Base-by-base conservation (phyloP, 306 rosid genomes). In the Citrullus mucosospermus region DNA sequence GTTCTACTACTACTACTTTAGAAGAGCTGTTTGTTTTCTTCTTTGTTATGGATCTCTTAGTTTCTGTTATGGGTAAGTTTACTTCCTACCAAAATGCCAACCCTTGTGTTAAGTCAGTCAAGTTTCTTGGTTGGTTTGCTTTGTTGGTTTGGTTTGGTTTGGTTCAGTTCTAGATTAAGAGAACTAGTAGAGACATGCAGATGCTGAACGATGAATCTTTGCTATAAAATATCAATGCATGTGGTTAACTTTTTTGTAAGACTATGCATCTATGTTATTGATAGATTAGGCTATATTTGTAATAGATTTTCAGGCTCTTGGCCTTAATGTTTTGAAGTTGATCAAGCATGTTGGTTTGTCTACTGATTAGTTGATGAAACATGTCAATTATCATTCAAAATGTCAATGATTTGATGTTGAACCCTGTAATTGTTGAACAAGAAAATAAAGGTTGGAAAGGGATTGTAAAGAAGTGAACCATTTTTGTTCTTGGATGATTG, bases 91-190 rank as follows among this genome's bases (percentile, higher is more conserved):
- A 50, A 14, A 69, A 46, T 48, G 14, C 43, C 58, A 72, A 28
- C 58, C 43, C 25, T 28, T 50, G 43, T 1, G 34, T 72, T 50
- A 72, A 56, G 57, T 48, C 22, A 9, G 74, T 67, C 53, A 48
- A 72, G 77, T 72, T 72, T 72, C 43, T 72, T 72, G 43, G 25
- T 72, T 72, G 77, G 25, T 72, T 72, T 72, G 25, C 39, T 70
- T 41, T 65, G 72, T 6, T 39, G 44, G 44, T 39, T 43, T 9
- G 48, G 44, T 39, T 43, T 9, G 48, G 28, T 69, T 44, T 22
- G 22, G 22, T 22, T 22, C 6, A 32, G 34, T 20, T 41, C 34
- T 68, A 39, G 75, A 69, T 69, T 39, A 39, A 12, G 6, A 34
- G 46, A 8, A 63, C 22, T 63, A 3, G 56, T 61, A 22, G 22